Evolutionary conservation across 805 yeast species (phyloP), one percentile per base, ranked within the genome.

Genomic region (Pichia insulana): DNA sequence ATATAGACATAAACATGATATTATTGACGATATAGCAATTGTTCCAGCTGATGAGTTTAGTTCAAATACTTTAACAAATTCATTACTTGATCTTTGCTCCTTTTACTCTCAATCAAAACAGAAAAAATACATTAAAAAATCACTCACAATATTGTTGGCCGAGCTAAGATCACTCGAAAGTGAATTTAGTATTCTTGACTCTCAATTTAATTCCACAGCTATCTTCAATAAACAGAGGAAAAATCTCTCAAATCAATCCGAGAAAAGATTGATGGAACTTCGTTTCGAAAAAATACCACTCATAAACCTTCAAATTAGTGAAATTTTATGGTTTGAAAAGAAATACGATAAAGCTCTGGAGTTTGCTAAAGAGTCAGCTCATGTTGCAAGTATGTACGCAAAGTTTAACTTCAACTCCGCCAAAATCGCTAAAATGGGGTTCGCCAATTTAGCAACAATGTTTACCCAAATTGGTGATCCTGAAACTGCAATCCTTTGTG

Each of bases 241-340:
- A 37, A 50, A 43, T 8, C 39, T 50, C 7, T 43, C 46, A 1
- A 45, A 45, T 25, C 42, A 41, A 28, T 39, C 45, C 26, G 54
- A 56, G 28, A 45, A 49, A 17, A 47, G 64, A 37, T 32, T 55
- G 1, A 42, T 46, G 33, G 56, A 54, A 37, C 36, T 63, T 8
- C 52, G 54, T 37, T 53, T 44, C 32, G 65, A 63, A 41, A 45
- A 46, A 30, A 55, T 59, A 6, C 70, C 74, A 7, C 46, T 69
- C 36, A 41, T 70, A 30, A 67, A 66, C 49, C 56, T 65, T 30
- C 67, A 69, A 47, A 52, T 69, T 7, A 64, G 73, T 34, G 74
- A 71, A 48, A 49, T 71, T 6, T 45, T 70, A 2, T 70, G 70
- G 65, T 52, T 52, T 28, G 58, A 62, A 27, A 60, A 61, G 1